phyloP scores from a whole-genome alignment of 768 basidiomycete genomes.

The Gelatoporia subvermispora region DNA sequence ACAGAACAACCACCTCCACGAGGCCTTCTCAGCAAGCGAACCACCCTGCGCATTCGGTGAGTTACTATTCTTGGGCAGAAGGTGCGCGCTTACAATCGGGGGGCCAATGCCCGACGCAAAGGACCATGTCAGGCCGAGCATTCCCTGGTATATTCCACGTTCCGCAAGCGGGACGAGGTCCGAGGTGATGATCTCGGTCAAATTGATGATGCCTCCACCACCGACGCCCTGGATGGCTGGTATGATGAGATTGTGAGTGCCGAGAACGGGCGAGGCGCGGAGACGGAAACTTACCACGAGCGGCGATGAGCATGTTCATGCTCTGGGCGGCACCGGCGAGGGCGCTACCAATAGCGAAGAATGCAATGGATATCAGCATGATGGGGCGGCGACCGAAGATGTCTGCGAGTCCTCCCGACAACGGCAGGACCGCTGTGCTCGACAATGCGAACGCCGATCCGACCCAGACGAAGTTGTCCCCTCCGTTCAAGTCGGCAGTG shows the following conservation, averaged over 20 bases:
- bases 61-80: background rate
- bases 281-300: constrained; percentile 23
- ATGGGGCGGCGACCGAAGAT: constrained; percentile 35
- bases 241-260: constrained; percentile 25
- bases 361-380: constrained; percentile 24
- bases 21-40: constrained; percentile 16
- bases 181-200: constrained; percentile 29
- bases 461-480: constrained; percentile 39
- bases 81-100: constrained; percentile 2
- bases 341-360: constrained; percentile 40
- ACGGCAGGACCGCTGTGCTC: constrained; percentile 36
- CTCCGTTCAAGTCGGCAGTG: constrained; percentile 30
- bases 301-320: constrained; percentile 39
- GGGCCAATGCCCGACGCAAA: constrained; percentile 9
- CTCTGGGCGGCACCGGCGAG: constrained; percentile 37
- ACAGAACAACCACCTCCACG: constrained; percentile 31
- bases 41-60: background rate
- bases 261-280: constrained; percentile 9
- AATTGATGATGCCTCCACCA: constrained; percentile 23
- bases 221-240: constrained; percentile 30
- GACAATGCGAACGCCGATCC: constrained; percentile 39
- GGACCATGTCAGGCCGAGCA: constrained; percentile 19
- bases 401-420: constrained; percentile 33
- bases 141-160: constrained; percentile 28
- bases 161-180: constrained; percentile 36